Evolutionary conservation across 1,284 basidiomycete genomes (phyloP), one percentile per base, ranked within the genome.

Genomic region (Schizopora paradoxa): DNA sequence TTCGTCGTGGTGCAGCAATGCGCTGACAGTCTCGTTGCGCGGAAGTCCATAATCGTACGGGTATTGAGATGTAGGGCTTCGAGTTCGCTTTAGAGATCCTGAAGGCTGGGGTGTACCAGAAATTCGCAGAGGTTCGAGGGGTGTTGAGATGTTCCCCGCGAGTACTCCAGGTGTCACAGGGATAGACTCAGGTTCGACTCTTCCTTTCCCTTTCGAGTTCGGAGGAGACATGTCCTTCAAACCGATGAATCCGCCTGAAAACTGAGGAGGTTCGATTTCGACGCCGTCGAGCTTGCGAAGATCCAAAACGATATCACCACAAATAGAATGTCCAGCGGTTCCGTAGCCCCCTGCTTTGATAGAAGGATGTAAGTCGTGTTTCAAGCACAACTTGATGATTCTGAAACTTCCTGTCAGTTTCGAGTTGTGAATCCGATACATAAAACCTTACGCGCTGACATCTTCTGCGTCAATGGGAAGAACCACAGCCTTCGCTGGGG

Each of bases 301-400:
- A 66, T 94, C 90, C 56, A 93, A 64, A 54, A 93, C 80, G 45
- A 93, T 69, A 58, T 92, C 85, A 32, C 90, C 91, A 26, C 80
- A 81, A 43, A 93, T 78, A 10, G 87, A 77, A 86, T 88, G 91
- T 2, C 91, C 91, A 7, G 84, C 88, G 2, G 87, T 92, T 5
- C 89, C 91, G 59, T 86, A 92, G 0, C 91, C 91, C 13, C 91
- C 91, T 0, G 88, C 85, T 61, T 88, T 91, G 56, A 91, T 72
- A n/a, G 87, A 91, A 4, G 83, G 76, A n/a, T 82, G 81, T 3
- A 93, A 66, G 0, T 62, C 61, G 56, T 91, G 71, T 43, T 76
- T 73, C 14, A 58, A 61, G 58, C 90, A 92, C 62, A 92, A 89
- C 11, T 73, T 55, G 48, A 91, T 63, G 48, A 78, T 69, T 52